phyloP scores from a whole-genome alignment of 768 basidiomycete genomes.

The Lyophyllum shimeji region DNA sequence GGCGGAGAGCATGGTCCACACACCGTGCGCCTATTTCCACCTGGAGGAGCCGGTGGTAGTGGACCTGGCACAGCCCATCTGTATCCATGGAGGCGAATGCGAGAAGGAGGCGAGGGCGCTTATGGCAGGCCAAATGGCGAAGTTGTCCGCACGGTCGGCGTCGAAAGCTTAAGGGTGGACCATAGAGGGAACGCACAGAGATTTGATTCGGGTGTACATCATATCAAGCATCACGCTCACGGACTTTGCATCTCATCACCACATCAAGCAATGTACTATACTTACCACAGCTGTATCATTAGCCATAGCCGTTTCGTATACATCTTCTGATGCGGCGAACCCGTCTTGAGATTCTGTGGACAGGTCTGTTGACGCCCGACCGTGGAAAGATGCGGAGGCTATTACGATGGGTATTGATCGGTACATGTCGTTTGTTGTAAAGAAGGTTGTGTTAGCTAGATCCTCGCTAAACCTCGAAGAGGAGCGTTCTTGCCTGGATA shows the following conservation, averaged over 20 bases:
- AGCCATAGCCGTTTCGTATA: too few relatives aligned
- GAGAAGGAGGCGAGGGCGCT: neutral
- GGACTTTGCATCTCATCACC: neutral
- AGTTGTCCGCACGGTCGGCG: neutral
- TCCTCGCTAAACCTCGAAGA: too few relatives aligned
- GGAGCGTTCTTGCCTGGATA: too few relatives aligned
- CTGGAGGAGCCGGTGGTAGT: slow-evolving; percentile 4
- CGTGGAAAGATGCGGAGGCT: too few relatives aligned
- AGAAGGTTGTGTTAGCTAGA: too few relatives aligned
- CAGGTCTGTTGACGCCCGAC: too few relatives aligned
- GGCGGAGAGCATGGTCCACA: slow-evolving; percentile 8
- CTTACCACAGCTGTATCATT: neutral
- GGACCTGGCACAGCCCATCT: slow-evolving; percentile 6
- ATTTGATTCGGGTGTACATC: neutral
- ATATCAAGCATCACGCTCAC: neutral
- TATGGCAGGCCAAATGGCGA: slow-evolving; percentile 1
- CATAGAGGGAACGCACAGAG: neutral
- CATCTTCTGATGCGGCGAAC: too few relatives aligned
- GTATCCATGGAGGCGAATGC: neutral
- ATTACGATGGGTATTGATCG: too few relatives aligned
- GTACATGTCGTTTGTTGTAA: too few relatives aligned
- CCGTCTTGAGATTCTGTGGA: too few relatives aligned
- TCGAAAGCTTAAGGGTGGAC: neutral
- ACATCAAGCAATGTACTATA: neutral
- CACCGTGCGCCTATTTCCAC: slow-evolving; percentile 5